These are phyloP conservation scores for Perilla frutescens DNA, from an alignment of 257 asterid genomes.

Conservation along the genomic window DNA sequence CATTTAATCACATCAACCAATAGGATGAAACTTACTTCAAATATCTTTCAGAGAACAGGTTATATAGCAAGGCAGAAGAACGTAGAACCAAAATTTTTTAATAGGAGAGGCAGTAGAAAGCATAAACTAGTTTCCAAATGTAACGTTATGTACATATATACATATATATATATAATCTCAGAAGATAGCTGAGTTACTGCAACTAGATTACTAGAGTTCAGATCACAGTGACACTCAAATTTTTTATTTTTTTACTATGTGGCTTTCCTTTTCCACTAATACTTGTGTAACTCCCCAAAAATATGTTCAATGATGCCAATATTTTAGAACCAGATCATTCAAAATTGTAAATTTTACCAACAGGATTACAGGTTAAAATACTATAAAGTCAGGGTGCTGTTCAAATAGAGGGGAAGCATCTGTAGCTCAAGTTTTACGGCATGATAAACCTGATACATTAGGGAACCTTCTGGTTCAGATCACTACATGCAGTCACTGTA, in stretches of 20 bases:
- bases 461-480: constrained; percentile 14
- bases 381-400: constrained; percentile 1
- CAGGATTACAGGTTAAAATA: constrained; percentile 12
- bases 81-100: constrained; percentile 12
- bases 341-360: background rate
- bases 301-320: background rate
- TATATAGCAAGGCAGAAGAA: constrained; percentile 33
- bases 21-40: constrained; percentile 19
- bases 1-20: constrained; percentile 27
- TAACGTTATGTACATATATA: background rate
- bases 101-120: constrained; percentile 22
- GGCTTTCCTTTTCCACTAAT: background rate
- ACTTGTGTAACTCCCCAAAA: constrained; percentile 9
- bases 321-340: constrained; percentile 9
- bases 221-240: constrained; percentile 17
- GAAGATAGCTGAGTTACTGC: constrained; percentile 1
- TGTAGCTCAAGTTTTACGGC: constrained; percentile 13
- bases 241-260: background rate
- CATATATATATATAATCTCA: background rate
- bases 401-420: constrained; percentile 25
- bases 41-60: constrained; percentile 14
- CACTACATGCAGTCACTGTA: constrained; percentile 12
- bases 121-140: constrained; percentile 11
- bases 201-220: background rate
- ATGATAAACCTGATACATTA: constrained; percentile 2